A percentile compares a stretch with the other conserved stretches of the same genome.
These are phyloP conservation scores for Kluyveromyces sp. DNA, from an alignment of 1,139 yeast species.

Conservation along the genomic window DNA sequence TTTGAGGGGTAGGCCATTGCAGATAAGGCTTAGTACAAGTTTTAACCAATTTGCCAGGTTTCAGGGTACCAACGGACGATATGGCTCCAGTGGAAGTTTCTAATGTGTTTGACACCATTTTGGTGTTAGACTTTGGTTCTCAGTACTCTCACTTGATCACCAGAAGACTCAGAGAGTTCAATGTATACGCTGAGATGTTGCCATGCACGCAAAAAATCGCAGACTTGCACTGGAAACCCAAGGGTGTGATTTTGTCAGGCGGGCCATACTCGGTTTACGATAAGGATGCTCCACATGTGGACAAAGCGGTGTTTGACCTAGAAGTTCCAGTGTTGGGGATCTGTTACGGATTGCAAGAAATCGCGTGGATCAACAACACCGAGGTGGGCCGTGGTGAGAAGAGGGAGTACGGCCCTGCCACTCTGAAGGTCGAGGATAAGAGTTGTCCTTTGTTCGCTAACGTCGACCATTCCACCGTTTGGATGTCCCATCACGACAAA, in stretches of 20 bases:
- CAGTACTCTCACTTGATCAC: constrained; percentile 96
- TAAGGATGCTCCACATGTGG: constrained; percentile 95
- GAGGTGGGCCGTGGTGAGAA: constrained; percentile 95
- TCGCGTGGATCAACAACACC: constrained; percentile 96
- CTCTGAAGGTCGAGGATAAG: constrained; percentile 65
- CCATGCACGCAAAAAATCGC: constrained; percentile 97
- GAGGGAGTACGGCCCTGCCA: constrained; percentile 98
- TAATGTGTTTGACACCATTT: constrained; percentile 86
- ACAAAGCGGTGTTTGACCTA: constrained; percentile 83
- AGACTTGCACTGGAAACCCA: constrained; percentile 90
- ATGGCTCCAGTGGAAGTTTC: constrained; percentile 43
- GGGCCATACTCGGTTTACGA: constrained; percentile 98
- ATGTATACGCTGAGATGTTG: constrained; percentile 97
- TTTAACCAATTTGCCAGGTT: too few species aligned
- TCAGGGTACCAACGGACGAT: too few species aligned
- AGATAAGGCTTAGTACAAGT: too few species aligned
- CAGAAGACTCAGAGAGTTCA: constrained; percentile 95
- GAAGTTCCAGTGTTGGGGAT: constrained; percentile 94
- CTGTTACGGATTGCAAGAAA: constrained; percentile 98
- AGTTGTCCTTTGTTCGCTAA: constrained; percentile 72
- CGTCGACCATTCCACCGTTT: constrained; percentile 82
- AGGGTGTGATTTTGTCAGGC: constrained; percentile 93
- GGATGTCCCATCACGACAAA: constrained; percentile 99
- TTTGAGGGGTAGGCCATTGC: too few species aligned
- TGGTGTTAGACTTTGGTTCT: constrained; percentile 96